Evolutionary conservation across 1,139 yeast genomes (phyloP).

Genomic region (Hansenula lynferdii): DNA sequence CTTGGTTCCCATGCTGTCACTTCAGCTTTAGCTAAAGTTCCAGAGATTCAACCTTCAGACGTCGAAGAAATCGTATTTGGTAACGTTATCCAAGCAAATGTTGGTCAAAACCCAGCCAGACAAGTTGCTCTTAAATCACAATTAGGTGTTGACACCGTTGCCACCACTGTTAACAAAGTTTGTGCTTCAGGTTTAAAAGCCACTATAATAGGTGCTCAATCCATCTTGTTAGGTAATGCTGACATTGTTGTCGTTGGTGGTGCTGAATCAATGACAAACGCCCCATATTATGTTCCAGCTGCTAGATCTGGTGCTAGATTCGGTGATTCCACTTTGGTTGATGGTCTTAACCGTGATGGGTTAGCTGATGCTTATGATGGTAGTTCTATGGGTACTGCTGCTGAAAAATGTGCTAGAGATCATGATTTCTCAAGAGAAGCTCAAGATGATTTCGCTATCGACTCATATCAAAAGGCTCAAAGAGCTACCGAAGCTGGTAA

Average conservation of each 20-base stretch:
- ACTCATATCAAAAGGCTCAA: slow-evolving; percentile 73
- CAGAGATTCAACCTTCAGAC: slow-evolving; percentile 68
- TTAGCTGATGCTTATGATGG: slow-evolving; percentile 84
- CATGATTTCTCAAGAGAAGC: slow-evolving; percentile 59
- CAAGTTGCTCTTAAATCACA: slow-evolving; percentile 95
- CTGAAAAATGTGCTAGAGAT: slow-evolving; percentile 90
- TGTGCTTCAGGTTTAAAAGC: slow-evolving; percentile 98
- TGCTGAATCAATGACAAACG: slow-evolving; percentile 95
- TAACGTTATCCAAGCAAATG: slow-evolving; percentile 86
- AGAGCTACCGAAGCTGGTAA: slow-evolving; percentile 76
- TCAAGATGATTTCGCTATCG: slow-evolving; percentile 68
- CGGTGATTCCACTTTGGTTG: slow-evolving; percentile 75
- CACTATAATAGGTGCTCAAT: slow-evolving; percentile 83
- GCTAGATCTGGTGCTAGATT: slow-evolving; percentile 87
- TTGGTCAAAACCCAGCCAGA: slow-evolving; percentile 98
- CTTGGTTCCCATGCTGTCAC: slow-evolving; percentile 91
- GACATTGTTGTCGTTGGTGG: slow-evolving; percentile 97
- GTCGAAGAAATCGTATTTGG: slow-evolving; percentile 94
- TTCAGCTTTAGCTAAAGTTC: slow-evolving; percentile 79
- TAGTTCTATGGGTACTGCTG: slow-evolving; percentile 92
- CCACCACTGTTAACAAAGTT: slow-evolving; percentile 91
- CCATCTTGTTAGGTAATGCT: slow-evolving; percentile 83
- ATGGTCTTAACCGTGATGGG: slow-evolving; percentile 91
- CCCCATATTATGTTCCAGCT: slow-evolving; percentile 86
- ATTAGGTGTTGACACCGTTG: slow-evolving; percentile 68